A percentile compares a stretch with the other conserved stretches of the same genome.
These are phyloP conservation scores for Globisporangium recalcitrans DNA, from an alignment of 352 stramenopile species.

Conservation along the genomic window DNA sequence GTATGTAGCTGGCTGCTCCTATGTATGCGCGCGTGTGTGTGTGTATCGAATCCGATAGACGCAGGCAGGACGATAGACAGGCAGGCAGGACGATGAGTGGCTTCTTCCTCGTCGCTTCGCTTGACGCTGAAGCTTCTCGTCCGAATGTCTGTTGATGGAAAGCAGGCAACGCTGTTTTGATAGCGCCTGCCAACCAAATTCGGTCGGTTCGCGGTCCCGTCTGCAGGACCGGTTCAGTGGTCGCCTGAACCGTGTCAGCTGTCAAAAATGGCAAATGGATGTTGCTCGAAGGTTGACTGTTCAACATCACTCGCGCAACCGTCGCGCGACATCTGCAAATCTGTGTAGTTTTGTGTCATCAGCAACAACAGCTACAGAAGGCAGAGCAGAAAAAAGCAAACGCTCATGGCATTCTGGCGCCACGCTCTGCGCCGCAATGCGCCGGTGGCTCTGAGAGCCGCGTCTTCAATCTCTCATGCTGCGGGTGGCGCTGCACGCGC, in stretches of 20 bases:
- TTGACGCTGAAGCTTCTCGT: slow-evolving; percentile 6
- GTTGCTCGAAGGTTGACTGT: too few relatives aligned
- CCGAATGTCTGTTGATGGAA: slow-evolving; percentile 6
- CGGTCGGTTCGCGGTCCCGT: not conserved
- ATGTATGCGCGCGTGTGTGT: not conserved
- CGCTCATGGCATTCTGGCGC: not conserved
- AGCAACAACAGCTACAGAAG: not conserved
- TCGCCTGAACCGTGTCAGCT: not conserved
- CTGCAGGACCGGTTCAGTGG: not conserved
- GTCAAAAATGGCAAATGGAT: too few relatives aligned
- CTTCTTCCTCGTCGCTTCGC: slow-evolving; percentile 7
- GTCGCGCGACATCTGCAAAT: too few relatives aligned
- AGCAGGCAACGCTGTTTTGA: not conserved
- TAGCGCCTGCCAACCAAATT: slow-evolving; percentile 10
- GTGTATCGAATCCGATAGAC: not conserved
- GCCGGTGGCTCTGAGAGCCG: not conserved
- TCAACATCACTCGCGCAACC: too few relatives aligned
- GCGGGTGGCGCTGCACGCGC: not conserved
- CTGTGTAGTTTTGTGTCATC: not conserved
- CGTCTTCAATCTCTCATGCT: not conserved
- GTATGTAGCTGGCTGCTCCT: not conserved
- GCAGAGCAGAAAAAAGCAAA: not conserved
- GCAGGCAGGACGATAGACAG: not conserved
- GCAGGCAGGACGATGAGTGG: not conserved
- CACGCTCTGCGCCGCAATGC: not conserved